Percentiles rank a stretch among this genome's conserved stretches.
phyloP scores from a whole-genome alignment of 352 stramenopile species.

The Pythium volutum region DNA sequence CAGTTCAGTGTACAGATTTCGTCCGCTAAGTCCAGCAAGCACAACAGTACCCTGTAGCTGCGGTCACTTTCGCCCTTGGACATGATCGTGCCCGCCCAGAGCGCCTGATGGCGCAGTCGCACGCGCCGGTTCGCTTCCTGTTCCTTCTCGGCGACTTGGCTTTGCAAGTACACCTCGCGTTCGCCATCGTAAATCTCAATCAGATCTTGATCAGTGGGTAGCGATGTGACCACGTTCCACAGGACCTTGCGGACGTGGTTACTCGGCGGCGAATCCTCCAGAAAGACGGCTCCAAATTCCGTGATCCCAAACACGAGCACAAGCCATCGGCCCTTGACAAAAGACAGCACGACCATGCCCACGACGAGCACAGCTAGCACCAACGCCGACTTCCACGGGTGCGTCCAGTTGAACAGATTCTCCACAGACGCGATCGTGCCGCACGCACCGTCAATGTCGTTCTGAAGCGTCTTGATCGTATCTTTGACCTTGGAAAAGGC shows the following conservation, averaged over 20 bases:
- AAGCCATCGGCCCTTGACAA: slow-evolving; percentile 70
- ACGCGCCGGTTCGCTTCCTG: slow-evolving; percentile 41
- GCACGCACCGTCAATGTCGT: slow-evolving; percentile 65
- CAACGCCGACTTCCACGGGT: slow-evolving; percentile 80
- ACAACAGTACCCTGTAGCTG: slow-evolving; percentile 53
- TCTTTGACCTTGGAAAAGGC: slow-evolving; percentile 85
- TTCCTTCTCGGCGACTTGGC: slow-evolving; percentile 43
- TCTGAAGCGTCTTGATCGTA: slow-evolving; percentile 72
- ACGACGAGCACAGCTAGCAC: slow-evolving; percentile 51
- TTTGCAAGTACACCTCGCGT: slow-evolving; percentile 56
- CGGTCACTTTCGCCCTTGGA: slow-evolving; percentile 68
- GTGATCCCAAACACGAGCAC: slow-evolving; percentile 69
- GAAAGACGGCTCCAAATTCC: slow-evolving; percentile 75
- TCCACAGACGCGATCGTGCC: slow-evolving; percentile 69
- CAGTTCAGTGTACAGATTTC: not conserved
- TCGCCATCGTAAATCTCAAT: slow-evolving; percentile 72
- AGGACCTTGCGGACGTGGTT: slow-evolving; percentile 77
- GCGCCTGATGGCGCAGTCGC: slow-evolving; percentile 61
- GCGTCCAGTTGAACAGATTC: slow-evolving; percentile 87
- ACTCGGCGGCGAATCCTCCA: slow-evolving; percentile 74
- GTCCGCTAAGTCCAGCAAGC: not conserved
- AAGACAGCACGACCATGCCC: slow-evolving; percentile 53
- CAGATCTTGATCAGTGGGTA: slow-evolving; percentile 78
- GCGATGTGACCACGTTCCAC: slow-evolving; percentile 78
- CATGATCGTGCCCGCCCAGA: slow-evolving; percentile 59